These are phyloP conservation scores for Cryptosporidium meleagridis DNA, from an alignment of 169 alveolate genomes.

Conservation along the genomic window DNA sequence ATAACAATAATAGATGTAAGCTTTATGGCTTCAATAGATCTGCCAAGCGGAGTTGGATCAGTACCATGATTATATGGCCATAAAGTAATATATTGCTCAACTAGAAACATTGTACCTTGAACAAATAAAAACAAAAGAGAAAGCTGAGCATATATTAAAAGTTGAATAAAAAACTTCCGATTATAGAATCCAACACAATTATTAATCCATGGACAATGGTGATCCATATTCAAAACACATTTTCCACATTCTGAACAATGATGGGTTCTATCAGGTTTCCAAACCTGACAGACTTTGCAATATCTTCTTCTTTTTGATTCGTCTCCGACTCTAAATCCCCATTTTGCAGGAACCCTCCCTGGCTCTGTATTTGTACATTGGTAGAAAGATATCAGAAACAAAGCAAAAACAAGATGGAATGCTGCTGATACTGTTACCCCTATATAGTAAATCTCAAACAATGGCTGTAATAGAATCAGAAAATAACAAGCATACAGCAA, in stretches of 20 bases:
- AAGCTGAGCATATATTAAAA: constrained; percentile 89
- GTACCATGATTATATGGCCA: constrained; percentile 65
- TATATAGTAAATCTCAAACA: constrained; percentile 56
- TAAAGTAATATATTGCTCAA: constrained; percentile 54
- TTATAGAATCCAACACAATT: constrained; percentile 97
- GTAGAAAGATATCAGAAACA: constrained; percentile 44
- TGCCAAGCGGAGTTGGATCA: constrained; percentile 70
- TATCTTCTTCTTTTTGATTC: constrained; percentile 94
- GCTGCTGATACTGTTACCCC: constrained; percentile 56
- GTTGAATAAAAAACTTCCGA: constrained; percentile 93
- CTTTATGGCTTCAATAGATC: constrained; percentile 70
- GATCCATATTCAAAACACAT: constrained; percentile 97
- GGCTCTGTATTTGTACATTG: constrained; percentile 93
- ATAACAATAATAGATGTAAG: constrained; percentile 74
- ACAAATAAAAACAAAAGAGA: constrained; percentile 76
- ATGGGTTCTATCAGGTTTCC: constrained; percentile 98
- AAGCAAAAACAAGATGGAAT: constrained; percentile 59
- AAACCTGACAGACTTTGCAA: constrained; percentile 95
- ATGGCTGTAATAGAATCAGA: constrained; percentile 37
- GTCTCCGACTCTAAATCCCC: constrained; percentile 98
- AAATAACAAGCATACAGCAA: constrained; percentile 42
- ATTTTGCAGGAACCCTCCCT: constrained; percentile 93
- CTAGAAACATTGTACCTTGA: constrained; percentile 45
- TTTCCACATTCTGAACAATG: constrained; percentile 97
- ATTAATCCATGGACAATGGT: constrained; percentile 99